Conservation (phyloP, 2,329 filamentous ascomycete species). For the Trichoderma cornu-damae region DNA sequence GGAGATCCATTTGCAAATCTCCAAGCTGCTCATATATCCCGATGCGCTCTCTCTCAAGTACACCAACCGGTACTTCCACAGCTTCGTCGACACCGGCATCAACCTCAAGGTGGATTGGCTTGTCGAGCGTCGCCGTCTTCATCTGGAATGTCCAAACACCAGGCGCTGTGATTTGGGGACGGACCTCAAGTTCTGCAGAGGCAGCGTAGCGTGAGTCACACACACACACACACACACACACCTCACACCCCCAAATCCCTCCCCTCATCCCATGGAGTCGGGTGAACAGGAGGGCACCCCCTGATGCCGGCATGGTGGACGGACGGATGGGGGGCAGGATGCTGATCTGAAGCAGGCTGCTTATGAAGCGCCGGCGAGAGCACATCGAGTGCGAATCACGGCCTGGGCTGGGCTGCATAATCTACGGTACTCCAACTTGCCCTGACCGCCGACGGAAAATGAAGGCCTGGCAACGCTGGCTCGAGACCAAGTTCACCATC, state of each 20-base stretch:
- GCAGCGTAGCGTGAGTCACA: conserved; percentile 50
- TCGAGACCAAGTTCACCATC: conserved; percentile 41
- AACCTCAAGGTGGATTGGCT: conserved; percentile 65
- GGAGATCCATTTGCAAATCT: conserved; percentile 62
- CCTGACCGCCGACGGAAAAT: conserved; percentile 41
- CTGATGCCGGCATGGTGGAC: no score
- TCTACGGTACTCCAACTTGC: conserved; percentile 48
- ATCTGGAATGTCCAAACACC: conserved; percentile 61
- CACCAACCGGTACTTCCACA: conserved; percentile 57
- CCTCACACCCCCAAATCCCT: no score
- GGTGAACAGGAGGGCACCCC: no score
- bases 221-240: no score
- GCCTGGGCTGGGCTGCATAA: conserved; percentile 51
- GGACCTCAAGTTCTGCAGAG: conserved; percentile 55
- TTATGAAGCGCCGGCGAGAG: conserved; percentile 55
- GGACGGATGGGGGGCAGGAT: no score
- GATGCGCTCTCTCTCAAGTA: conserved; percentile 68
- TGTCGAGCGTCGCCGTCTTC: conserved; percentile 55
- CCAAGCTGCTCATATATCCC: conserved; percentile 58
- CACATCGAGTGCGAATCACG: conserved; percentile 57
- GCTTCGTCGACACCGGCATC: conserved; percentile 60
- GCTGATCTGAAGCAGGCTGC: conserved; percentile 35
- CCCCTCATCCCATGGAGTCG: not conserved
- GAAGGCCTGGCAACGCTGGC: conserved; percentile 42
- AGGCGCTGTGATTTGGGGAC: conserved; percentile 53